These are phyloP conservation scores for Athelia psychrophila DNA, from an alignment of 1,284 basidiomycete genomes.

Conservation along the genomic window DNA sequence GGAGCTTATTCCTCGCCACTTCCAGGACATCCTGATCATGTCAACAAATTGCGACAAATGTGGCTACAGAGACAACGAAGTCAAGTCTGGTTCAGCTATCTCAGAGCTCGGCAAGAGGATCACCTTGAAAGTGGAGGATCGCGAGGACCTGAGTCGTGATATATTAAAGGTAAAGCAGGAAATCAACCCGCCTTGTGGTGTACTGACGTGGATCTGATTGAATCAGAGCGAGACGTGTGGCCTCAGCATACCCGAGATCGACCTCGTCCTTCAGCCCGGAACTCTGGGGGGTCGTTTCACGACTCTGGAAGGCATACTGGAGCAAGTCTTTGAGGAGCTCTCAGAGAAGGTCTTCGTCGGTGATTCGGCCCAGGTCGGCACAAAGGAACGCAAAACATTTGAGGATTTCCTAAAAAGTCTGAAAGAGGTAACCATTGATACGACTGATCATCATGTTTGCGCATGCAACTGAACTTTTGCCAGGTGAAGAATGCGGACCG, in stretches of 20 bases:
- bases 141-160: constrained; percentile 92
- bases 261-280: constrained; percentile 88
- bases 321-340: constrained; percentile 95
- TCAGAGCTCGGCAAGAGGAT: constrained; percentile 85
- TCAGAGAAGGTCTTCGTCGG: constrained; percentile 88
- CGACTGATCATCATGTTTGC: constrained; percentile 1
- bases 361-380: constrained; percentile 50
- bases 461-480: neutral
- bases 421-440: constrained; percentile 57
- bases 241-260: constrained; percentile 91
- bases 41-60: constrained; percentile 95
- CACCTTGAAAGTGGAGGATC: constrained; percentile 88
- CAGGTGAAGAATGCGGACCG: constrained; percentile 75
- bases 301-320: constrained; percentile 92
- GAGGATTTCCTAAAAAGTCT: constrained; percentile 78
- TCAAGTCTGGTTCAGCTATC: constrained; percentile 92
- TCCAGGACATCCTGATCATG: constrained; percentile 95
- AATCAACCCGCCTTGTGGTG: neutral
- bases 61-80: constrained; percentile 97
- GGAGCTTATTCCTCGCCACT: neutral
- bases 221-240: constrained; percentile 88
- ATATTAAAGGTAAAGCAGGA: constrained; percentile 78
- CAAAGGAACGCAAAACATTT: constrained; percentile 57
- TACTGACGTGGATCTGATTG: neutral
- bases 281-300: constrained; percentile 99